Percentiles rank a stretch among this genome's conserved stretches.
These are phyloP conservation scores for Mucor sp. DNA, from an alignment of 371 early-diverging fungal genomes.

Conservation along the genomic window DNA sequence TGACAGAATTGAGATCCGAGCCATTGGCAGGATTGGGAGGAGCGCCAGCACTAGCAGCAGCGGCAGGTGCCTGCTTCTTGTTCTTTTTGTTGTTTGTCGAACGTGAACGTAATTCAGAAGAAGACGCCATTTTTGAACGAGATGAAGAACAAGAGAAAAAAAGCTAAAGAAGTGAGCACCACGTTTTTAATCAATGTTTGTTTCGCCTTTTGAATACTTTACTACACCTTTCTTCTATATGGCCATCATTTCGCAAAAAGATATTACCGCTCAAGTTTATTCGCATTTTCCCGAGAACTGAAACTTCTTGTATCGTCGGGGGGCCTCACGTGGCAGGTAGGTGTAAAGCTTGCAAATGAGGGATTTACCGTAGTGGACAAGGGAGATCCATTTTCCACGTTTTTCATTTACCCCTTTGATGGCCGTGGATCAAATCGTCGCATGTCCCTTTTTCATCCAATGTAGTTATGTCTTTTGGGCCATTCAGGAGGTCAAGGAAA, in stretches of 20 bases:
- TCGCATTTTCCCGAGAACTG: slow-evolving; percentile 1
- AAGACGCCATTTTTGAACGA: slow-evolving; percentile 11
- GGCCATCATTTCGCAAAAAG: background rate
- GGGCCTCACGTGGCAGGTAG: background rate
- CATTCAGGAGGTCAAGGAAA: too few species aligned
- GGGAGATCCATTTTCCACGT: background rate
- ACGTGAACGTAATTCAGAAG: slow-evolving; percentile 38
- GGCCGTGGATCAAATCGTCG: background rate
- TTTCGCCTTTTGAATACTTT: background rate
- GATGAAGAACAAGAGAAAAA: slow-evolving; percentile 10
- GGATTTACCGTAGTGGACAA: background rate
- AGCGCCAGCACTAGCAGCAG: background rate
- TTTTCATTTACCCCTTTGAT: background rate
- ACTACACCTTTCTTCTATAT: too few species aligned
- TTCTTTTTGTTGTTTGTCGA: slow-evolving; percentile 29
- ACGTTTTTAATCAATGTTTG: slow-evolving; percentile 14
- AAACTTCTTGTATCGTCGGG: background rate
- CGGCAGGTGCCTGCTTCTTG: slow-evolving; percentile 12
- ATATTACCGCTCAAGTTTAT: background rate
- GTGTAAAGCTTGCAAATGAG: background rate
- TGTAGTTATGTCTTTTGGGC: too few species aligned
- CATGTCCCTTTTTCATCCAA: background rate
- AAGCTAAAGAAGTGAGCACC: background rate
- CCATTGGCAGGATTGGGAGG: background rate
- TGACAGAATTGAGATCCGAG: slow-evolving; percentile 10